Evolutionary conservation across 768 basidiomycete species (phyloP), one percentile per base, ranked within the genome.

Genomic region (Lentinula boryana): DNA sequence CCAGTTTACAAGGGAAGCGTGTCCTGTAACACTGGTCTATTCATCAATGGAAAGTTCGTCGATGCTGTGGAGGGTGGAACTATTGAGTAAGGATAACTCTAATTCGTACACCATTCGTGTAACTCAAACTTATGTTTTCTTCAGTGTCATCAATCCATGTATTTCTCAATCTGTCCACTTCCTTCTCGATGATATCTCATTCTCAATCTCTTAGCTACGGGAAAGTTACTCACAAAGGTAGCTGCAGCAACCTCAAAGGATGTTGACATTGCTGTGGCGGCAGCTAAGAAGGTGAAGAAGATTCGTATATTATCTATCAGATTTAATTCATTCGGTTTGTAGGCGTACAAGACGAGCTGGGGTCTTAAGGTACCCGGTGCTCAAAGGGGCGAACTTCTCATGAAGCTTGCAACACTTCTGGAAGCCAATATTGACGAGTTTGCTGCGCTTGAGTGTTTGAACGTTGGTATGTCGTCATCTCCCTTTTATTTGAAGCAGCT

Each of bases 31-130:
- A 83, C 84, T 3, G 88, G 89, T 33, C 67, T 91, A 59, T 92
- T 85, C 76, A 89, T 93, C 69, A 77, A 83, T 67, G 85, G 85
- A 64, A 68, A 89, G 70, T 93, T 82, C 67, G 74, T 82, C 13
- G 83, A 85, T 38, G 84, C 85, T 18, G 76, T 78, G 18, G 74
- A 81, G 5, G 71, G 74, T 1, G 80, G 75, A n/a, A 82, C 80
- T n/a, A 86, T 92, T 68, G 86, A 89, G 89, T 90, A 66, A 69
- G 87, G 70, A 5, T 40, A 13, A 21, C 38, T 16, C 48, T 35
- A 13, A n/a, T 41, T 21, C n/a, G 21, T 27, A 9, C 16, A n/a
- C 15, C 15, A n/a, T n/a, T 8, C 27, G 27, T 33, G 43, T 35
- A 16, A 35, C 16, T 40, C n/a, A 32, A 5, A 16, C 48, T 12